Conservation (phyloP, 148 eudicot species). For the Cornus florida region DNA sequence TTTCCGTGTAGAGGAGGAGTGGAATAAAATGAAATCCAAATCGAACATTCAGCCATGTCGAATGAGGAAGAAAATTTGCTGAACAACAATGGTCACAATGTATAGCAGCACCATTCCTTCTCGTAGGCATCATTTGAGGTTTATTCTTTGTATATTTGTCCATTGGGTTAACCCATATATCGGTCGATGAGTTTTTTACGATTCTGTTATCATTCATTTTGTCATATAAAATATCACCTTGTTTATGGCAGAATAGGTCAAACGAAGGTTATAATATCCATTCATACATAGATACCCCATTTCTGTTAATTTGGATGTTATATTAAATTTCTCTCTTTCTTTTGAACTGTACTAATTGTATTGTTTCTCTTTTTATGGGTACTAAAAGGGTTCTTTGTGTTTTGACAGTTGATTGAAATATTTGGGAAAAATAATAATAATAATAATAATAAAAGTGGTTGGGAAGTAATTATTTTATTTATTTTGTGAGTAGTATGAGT, state of each 20-base stretch:
- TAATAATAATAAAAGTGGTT: too few relatives aligned
- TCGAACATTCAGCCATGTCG: constrained; percentile 37
- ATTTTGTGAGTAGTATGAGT: too few relatives aligned
- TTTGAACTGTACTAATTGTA: too few relatives aligned
- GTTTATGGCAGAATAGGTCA: not conserved
- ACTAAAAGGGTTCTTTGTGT: too few relatives aligned
- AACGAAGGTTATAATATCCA: not conserved
- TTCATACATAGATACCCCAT: too few relatives aligned
- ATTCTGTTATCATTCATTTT: not conserved
- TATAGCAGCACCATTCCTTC: constrained; percentile 25
- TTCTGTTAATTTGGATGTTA: too few relatives aligned
- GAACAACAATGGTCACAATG: constrained; percentile 51
- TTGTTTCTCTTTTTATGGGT: too few relatives aligned
- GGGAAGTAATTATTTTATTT: too few relatives aligned
- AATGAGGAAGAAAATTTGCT: constrained; percentile 73
- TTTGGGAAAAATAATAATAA: too few relatives aligned
- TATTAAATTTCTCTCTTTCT: too few relatives aligned
- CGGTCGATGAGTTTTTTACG: not conserved
- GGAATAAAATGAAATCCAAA: constrained; percentile 78
- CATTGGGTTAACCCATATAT: not conserved
- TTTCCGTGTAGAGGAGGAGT: constrained; percentile 93
- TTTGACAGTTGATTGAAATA: too few relatives aligned
- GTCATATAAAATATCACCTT: not conserved
- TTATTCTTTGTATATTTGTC: not conserved
- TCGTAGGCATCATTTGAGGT: not conserved